phyloP scores from a whole-genome alignment of 2,329 filamentous ascomycete species.

The Pestalotiopsis sp. region DNA sequence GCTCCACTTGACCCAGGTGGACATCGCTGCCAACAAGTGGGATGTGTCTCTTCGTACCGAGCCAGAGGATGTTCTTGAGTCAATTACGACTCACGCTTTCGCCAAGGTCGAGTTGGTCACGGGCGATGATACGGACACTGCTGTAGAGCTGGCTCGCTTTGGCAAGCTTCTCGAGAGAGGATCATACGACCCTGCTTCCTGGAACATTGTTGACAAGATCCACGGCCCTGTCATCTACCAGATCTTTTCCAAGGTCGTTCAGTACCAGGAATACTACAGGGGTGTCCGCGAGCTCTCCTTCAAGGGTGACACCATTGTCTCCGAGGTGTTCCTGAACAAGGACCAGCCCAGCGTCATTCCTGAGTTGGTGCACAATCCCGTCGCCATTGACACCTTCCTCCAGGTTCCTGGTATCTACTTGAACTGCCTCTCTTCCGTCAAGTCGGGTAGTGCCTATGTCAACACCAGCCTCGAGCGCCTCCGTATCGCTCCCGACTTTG shows the following conservation, averaged over 20 bases:
- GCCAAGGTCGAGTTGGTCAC: not conserved
- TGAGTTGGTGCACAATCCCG: constrained; percentile 19
- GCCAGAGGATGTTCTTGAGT: not conserved
- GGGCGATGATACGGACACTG: constrained; percentile 20
- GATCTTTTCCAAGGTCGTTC: constrained; percentile 30
- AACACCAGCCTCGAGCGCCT: not conserved
- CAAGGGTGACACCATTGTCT: constrained; percentile 23
- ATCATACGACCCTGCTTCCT: constrained; percentile 25
- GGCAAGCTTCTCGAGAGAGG: constrained; percentile 31
- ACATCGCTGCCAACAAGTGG: not conserved
- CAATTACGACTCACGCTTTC: not conserved
- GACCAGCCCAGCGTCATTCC: constrained; percentile 10
- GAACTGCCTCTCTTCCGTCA: constrained; percentile 16
- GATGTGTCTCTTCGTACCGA: not conserved
- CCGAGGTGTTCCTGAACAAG: constrained; percentile 17
- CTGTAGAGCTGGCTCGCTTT: constrained; percentile 30
- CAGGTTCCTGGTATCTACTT: constrained; percentile 22
- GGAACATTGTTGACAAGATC: constrained; percentile 29
- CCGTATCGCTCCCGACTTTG: not conserved
- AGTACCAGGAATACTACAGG: constrained; percentile 28
- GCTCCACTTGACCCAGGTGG: not conserved
- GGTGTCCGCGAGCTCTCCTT: constrained; percentile 27
- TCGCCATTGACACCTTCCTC: constrained; percentile 22
- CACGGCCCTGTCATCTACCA: constrained; percentile 36
- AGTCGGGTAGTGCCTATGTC: not conserved